Conservation (phyloP, 2,329 filamentous ascomycete species). For the Talaromyces sp. region DNA sequence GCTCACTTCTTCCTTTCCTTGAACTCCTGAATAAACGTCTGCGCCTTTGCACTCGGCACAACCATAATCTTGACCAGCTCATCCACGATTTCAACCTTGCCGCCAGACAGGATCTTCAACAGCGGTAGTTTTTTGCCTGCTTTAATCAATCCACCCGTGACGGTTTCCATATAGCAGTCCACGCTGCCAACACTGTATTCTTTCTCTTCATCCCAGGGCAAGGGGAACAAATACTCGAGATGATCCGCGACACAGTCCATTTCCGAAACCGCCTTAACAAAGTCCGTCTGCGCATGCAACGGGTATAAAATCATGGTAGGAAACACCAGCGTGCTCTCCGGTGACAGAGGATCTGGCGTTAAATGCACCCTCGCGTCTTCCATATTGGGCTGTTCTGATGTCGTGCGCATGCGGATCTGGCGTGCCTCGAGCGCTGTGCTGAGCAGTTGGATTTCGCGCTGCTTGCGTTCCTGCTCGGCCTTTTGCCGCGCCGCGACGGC, state of each 20-base stretch:
- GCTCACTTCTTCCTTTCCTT: conserved; percentile 56
- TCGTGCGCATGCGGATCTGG: conserved; percentile 63
- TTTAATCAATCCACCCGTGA: conserved; percentile 73
- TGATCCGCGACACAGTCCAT: conserved; percentile 69
- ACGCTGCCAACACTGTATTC: conserved; percentile 64
- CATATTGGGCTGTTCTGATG: conserved; percentile 72
- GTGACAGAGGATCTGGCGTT: conserved; percentile 66
- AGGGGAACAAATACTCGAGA: conserved; percentile 75
- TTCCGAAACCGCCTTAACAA: conserved; percentile 83
- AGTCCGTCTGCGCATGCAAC: conserved; percentile 73
- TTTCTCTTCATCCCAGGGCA: conserved; percentile 72
- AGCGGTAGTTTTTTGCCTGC: conserved; percentile 79
- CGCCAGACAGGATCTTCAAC: conserved; percentile 66
- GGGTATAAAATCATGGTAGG: conserved; percentile 85
- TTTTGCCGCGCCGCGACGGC: conserved; percentile 52
- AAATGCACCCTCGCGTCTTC: conserved; percentile 73
- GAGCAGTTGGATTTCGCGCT: conserved; percentile 57
- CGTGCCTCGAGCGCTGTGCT: conserved; percentile 62
- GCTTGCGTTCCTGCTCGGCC: conserved; percentile 40
- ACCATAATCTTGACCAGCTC: conserved; percentile 78
- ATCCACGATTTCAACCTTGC: conserved; percentile 82
- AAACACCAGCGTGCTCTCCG: conserved; percentile 65
- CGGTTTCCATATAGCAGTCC: conserved; percentile 87
- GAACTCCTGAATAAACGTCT: conserved; percentile 72
- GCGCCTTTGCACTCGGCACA: conserved; percentile 65